Conservation (phyloP, 257 asterid genomes). For the Pogostemon cablin region DNA sequence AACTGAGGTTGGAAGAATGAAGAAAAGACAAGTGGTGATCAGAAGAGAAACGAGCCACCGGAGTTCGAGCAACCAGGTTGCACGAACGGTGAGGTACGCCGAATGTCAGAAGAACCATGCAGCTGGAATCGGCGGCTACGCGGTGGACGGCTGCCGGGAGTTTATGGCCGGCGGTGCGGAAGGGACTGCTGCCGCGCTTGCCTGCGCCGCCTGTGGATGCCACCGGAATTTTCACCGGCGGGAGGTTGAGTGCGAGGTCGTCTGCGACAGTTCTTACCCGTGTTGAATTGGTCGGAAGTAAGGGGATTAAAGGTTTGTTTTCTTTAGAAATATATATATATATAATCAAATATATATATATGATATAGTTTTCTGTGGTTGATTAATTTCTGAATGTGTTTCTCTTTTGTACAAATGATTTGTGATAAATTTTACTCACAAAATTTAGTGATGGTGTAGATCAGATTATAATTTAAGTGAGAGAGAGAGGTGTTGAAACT, state of each 20-base stretch:
- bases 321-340: background rate
- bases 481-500: background rate
- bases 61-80: constrained; percentile 34
- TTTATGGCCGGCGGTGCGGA: constrained; percentile 67
- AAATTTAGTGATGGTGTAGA: constrained; percentile 7
- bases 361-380: background rate
- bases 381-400: background rate
- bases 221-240: constrained; percentile 66
- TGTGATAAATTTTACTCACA: constrained; percentile 15
- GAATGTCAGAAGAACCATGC: constrained; percentile 72
- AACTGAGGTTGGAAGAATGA: constrained; percentile 32
- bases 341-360: no score
- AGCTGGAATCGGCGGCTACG: constrained; percentile 62
- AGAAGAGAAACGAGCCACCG: constrained; percentile 36
- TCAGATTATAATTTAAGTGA: constrained; percentile 3
- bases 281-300: constrained; percentile 17
- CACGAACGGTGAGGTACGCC: constrained; percentile 45
- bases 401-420: constrained; percentile 36
- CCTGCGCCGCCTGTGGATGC: constrained; percentile 73
- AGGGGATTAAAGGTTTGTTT: constrained; percentile 29
- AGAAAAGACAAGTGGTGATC: constrained; percentile 49
- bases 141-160: constrained; percentile 72
- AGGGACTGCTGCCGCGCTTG: constrained; percentile 49
- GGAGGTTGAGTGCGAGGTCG: constrained; percentile 51
- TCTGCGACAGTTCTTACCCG: constrained; percentile 39